Evolutionary conservation across 75 land plant genomes (phyloP).

Genomic region (Gnetum montanum): DNA sequence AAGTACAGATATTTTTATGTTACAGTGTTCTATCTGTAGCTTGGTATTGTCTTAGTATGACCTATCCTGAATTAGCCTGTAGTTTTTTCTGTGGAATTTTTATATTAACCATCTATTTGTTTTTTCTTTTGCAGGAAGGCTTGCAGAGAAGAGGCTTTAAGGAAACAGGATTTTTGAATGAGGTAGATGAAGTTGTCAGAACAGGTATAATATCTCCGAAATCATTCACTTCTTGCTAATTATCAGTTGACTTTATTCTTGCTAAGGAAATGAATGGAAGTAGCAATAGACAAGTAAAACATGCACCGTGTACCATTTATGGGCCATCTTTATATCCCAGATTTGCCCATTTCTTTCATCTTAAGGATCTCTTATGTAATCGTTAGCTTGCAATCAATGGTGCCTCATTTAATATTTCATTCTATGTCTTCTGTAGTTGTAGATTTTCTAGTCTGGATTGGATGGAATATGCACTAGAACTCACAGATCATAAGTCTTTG

Average conservation of each 20-base stretch:
- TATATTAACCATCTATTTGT: too few relatives aligned
- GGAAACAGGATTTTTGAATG: slow-evolving; percentile 86
- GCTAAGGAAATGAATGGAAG: too few relatives aligned
- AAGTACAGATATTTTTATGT: background rate
- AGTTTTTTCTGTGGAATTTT: too few relatives aligned
- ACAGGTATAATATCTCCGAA: too few relatives aligned
- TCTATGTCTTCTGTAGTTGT: too few relatives aligned
- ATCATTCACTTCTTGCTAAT: background rate
- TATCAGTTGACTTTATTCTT: background rate
- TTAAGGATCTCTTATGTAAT: background rate
- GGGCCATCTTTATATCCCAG: background rate
- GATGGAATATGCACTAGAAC: too few relatives aligned
- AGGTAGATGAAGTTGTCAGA: slow-evolving; percentile 70
- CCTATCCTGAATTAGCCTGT: too few relatives aligned
- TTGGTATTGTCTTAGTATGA: background rate
- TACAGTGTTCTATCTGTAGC: background rate
- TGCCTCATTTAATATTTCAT: too few relatives aligned
- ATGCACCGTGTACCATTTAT: background rate
- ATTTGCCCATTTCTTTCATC: background rate
- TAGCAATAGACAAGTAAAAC: background rate
- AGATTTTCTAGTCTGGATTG: too few relatives aligned
- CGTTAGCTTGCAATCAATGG: background rate
- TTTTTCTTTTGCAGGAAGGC: slow-evolving; percentile 70
- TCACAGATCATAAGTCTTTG: too few relatives aligned
- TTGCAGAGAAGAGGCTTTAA: slow-evolving; percentile 88